Percentiles rank a stretch among this genome's conserved stretches.
Conservation (phyloP, 1,284 basidiomycete species). For the Pseudozyma sp. region DNA sequence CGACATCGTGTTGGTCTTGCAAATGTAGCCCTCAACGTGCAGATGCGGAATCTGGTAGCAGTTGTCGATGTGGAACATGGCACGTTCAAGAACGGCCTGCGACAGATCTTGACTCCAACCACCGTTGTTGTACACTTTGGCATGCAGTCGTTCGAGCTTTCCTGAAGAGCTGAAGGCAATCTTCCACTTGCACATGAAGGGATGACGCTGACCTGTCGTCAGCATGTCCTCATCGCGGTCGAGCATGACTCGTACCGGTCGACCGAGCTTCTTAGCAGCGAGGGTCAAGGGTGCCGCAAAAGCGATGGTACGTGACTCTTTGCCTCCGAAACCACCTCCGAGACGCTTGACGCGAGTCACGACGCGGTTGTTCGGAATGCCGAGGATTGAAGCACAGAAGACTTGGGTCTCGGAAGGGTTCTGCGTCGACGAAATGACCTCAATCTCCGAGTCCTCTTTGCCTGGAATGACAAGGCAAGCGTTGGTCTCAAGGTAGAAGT, state of each 20-base stretch:
- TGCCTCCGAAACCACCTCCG: conserved; percentile 69
- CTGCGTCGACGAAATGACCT: conserved; percentile 68
- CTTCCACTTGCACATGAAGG: conserved; percentile 68
- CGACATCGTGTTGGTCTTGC: conserved; percentile 69
- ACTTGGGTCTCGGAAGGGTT: conserved; percentile 69
- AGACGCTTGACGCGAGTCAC: conserved; percentile 66
- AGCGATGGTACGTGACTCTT: conserved; percentile 62
- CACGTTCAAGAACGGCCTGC: conserved; percentile 68
- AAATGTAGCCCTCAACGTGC: conserved; percentile 65
- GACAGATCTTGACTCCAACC: conserved; percentile 69
- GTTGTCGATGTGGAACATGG: conserved; percentile 69
- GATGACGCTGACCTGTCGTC: conserved; percentile 69
- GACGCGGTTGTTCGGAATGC: conserved; percentile 68
- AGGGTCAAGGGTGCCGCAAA: conserved; percentile 59
- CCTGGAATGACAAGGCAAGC: conserved; percentile 68
- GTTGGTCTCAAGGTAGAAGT: conserved; percentile 68
- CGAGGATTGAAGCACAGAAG: conserved; percentile 67
- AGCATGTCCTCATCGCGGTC: conserved; percentile 70
- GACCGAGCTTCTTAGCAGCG: conserved; percentile 65
- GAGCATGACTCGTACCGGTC: conserved; percentile 68
- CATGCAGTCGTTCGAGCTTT: conserved; percentile 65
- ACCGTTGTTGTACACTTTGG: conserved; percentile 68
- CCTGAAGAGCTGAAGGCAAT: conserved; percentile 67
- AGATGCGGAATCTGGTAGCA: conserved; percentile 65
- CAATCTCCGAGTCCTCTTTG: conserved; percentile 69